Conservation (phyloP, 176 grass and related monocot genomes). For the Urochloa ruziziensis region DNA sequence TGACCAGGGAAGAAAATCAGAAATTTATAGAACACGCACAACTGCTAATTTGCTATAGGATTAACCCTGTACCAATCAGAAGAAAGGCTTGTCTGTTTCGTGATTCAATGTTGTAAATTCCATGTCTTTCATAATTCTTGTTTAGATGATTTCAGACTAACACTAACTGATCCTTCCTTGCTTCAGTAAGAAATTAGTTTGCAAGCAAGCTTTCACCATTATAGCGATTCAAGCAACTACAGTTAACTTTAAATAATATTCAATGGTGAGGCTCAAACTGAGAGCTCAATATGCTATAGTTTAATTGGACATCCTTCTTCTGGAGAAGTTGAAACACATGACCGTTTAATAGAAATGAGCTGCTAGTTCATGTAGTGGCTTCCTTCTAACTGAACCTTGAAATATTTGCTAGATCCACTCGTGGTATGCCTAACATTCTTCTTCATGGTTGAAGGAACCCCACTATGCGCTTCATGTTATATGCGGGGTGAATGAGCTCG, state of each 20-base stretch:
- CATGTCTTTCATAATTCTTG: background rate
- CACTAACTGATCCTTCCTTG: background rate
- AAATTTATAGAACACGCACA: background rate
- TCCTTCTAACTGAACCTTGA: conserved; percentile 7
- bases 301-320: background rate
- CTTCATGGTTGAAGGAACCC: background rate
- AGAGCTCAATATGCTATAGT: background rate
- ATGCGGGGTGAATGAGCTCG: background rate
- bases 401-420: background rate
- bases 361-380: background rate
- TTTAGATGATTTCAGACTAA: background rate
- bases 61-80: background rate
- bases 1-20: background rate
- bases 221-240: background rate
- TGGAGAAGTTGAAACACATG: conserved; percentile 8
- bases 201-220: background rate
- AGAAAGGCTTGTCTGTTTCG: background rate
- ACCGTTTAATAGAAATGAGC: background rate
- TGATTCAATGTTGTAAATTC: background rate
- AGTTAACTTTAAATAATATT: conserved; percentile 5
- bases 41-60: background rate
- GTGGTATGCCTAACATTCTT: background rate
- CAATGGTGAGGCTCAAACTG: background rate
- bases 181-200: background rate
- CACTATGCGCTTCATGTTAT: background rate